Conservation (phyloP, 108 stramenopile species). For the Nannochloropsis oceanica region DNA sequence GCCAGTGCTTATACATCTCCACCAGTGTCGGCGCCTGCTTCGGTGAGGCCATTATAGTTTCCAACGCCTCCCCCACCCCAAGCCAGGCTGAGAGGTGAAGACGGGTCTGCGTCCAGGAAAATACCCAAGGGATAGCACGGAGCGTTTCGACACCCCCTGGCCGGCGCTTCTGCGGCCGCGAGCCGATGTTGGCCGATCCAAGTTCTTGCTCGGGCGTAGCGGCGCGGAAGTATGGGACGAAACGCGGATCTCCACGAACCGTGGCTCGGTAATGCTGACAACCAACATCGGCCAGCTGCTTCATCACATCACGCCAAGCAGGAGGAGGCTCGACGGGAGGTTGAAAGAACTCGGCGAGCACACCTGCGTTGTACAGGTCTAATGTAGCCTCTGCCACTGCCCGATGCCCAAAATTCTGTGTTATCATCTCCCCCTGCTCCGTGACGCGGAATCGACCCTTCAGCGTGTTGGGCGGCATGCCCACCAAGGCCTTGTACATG, state of each 20-base stretch:
- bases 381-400: constrained; percentile 73
- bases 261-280: constrained; percentile 65
- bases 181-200: constrained; percentile 72
- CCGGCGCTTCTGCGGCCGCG: constrained; percentile 82
- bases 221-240: constrained; percentile 89
- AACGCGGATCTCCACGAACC: constrained; percentile 70
- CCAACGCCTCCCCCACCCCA: constrained; percentile 73
- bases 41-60: background rate
- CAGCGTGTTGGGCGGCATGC: constrained; percentile 84
- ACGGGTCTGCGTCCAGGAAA: constrained; percentile 93
- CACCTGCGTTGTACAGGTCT: constrained; percentile 87
- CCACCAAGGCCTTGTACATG: constrained; percentile 61
- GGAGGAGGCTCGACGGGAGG: constrained; percentile 50
- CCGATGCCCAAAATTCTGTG: constrained; percentile 81
- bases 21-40: constrained; percentile 44
- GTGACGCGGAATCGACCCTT: constrained; percentile 96
- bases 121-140: constrained; percentile 92
- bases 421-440: constrained; percentile 98
- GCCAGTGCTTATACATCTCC: constrained; percentile 86
- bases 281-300: constrained; percentile 51
- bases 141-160: constrained; percentile 88
- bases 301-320: constrained; percentile 69
- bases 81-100: constrained; percentile 90
- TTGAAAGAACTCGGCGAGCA: constrained; percentile 62
- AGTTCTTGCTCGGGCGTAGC: constrained; percentile 94